Percentiles rank a stretch among this genome's conserved stretches.
Evolutionary conservation across 371 early-diverging fungal genomes (phyloP).

Genomic region (Mucor irregularis): DNA sequence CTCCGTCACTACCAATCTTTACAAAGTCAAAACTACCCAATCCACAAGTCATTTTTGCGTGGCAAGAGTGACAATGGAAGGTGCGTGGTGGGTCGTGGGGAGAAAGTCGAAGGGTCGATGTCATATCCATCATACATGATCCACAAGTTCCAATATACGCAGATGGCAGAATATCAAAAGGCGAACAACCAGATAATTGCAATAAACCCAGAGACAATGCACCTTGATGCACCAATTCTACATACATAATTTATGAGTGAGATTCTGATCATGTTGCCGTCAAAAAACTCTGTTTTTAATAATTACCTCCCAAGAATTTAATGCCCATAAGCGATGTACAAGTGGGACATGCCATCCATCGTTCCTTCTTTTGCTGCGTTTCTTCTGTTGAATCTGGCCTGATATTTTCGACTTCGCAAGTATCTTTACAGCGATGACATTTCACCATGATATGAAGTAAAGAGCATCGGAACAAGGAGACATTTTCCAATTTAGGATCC

Average conservation of each 20-base stretch:
- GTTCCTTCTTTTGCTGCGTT: conserved; percentile 30
- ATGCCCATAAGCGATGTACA: conserved; percentile 67
- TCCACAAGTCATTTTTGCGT: conserved; percentile 43
- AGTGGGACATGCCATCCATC: conserved; percentile 67
- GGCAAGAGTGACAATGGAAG: conserved; percentile 60
- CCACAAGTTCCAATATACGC: conserved; percentile 68
- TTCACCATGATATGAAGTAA: conserved; percentile 64
- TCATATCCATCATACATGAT: conserved; percentile 41
- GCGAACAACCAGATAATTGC: conserved; percentile 68
- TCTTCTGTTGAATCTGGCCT: conserved; percentile 34
- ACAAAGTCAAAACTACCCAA: conserved; percentile 56
- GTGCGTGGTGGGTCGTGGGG: conserved; percentile 35
- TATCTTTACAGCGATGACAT: conserved; percentile 74
- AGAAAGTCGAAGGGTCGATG: conserved; percentile 24
- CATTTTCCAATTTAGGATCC: conserved; percentile 53
- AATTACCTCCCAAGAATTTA: conserved; percentile 32
- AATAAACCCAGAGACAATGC: conserved; percentile 68
- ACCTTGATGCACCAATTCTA: conserved; percentile 60
- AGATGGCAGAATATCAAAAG: conserved; percentile 69
- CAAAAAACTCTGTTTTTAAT: conserved; percentile 40
- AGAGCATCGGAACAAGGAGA: conserved; percentile 64
- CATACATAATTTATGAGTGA: no score
- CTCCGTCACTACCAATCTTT: conserved; percentile 45
- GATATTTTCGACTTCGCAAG: conserved; percentile 56
- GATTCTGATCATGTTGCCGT: no score